phyloP scores from a whole-genome alignment of 202 grass and related monocot species.

The Dendrocalamus latiflorus region DNA sequence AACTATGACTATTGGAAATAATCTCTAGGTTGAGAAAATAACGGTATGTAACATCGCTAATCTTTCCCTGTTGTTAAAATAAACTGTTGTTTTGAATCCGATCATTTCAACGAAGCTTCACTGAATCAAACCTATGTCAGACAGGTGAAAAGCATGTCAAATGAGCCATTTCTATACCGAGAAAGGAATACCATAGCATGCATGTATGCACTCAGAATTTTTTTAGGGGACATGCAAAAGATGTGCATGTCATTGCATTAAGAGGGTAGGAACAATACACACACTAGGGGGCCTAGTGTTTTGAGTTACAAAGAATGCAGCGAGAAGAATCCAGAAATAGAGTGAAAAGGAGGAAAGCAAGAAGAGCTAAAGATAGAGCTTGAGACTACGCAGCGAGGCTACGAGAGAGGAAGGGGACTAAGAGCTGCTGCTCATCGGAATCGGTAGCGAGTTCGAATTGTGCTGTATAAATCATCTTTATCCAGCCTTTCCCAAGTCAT shows the following conservation, averaged over 20 bases:
- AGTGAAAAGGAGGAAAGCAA: no score
- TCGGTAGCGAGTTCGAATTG: background rate
- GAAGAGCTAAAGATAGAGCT: no score
- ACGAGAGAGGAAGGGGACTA: no score
- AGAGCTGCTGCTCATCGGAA: no score
- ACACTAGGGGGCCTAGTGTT: no score
- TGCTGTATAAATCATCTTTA: background rate
- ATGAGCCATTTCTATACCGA: background rate
- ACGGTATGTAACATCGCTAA: no score
- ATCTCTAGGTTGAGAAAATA: slow-evolving; percentile 7
- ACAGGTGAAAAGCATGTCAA: background rate
- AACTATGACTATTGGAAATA: background rate
- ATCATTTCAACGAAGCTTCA: background rate
- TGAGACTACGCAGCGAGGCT: no score
- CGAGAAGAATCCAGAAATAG: no score
- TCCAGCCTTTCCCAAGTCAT: slow-evolving; percentile 12
- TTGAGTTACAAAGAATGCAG: no score
- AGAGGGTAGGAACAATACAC: no score
- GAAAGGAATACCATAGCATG: background rate
- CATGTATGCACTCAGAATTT: background rate
- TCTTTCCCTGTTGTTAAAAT: background rate
- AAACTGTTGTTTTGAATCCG: background rate
- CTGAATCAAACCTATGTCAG: background rate
- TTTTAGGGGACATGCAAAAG: no score
- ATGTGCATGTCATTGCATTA: no score